Percentiles rank a stretch among this genome's conserved stretches.
Conservation (phyloP, 257 asterid genomes). For the Datura wrightii region DNA sequence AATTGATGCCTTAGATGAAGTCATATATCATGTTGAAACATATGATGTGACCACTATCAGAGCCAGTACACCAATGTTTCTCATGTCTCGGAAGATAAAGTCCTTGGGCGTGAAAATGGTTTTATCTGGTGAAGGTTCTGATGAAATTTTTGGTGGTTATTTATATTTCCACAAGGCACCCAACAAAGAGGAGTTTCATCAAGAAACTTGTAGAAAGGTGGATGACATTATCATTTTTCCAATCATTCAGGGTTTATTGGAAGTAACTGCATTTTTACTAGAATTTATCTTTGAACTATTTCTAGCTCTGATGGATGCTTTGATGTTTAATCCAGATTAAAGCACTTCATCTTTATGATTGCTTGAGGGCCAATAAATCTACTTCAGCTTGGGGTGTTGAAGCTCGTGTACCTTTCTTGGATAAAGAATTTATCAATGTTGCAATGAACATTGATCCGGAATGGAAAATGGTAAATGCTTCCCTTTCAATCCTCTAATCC, state of each 20-base stretch:
- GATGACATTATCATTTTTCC: neutral
- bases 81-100: slow-evolving; percentile 69
- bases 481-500: neutral
- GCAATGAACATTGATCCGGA: slow-evolving; percentile 96
- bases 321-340: slow-evolving; percentile 64
- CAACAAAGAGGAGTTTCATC: slow-evolving; percentile 89
- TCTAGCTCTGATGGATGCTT: slow-evolving; percentile 17
- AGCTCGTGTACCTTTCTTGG: slow-evolving; percentile 99
- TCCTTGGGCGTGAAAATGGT: slow-evolving; percentile 98
- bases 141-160: slow-evolving; percentile 98
- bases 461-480: slow-evolving; percentile 79
- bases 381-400: slow-evolving; percentile 99
- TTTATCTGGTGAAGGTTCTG: slow-evolving; percentile 99
- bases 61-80: slow-evolving; percentile 77
- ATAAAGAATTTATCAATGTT: slow-evolving; percentile 83
- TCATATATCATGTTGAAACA: slow-evolving; percentile 91
- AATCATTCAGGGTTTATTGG: neutral
- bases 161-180: slow-evolving; percentile 88
- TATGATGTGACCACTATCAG: slow-evolving; percentile 96
- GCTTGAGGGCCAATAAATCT: slow-evolving; percentile 95
- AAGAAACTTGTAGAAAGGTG: slow-evolving; percentile 97
- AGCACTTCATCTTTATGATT: slow-evolving; percentile 98
- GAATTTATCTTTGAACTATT: slow-evolving; percentile 14
- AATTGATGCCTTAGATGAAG: slow-evolving; percentile 95
- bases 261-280: neutral